These are phyloP conservation scores for Apostasia ramifera DNA, from an alignment of 106 monocot genomes.

Conservation along the genomic window DNA sequence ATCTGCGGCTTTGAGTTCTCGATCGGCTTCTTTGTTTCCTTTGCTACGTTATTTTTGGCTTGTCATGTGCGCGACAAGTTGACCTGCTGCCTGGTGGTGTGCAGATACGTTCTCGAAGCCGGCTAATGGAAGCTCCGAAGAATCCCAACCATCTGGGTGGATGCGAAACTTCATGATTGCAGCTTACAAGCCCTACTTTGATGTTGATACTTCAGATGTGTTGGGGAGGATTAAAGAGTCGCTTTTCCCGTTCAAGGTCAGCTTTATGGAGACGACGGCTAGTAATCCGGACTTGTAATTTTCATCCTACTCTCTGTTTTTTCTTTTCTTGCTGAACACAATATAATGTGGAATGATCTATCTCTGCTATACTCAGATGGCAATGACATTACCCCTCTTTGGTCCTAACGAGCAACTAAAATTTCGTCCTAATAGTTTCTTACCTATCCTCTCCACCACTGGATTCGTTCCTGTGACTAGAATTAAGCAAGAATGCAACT, in stretches of 20 bases:
- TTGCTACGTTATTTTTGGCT: constrained; percentile 1
- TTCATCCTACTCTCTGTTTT: background rate
- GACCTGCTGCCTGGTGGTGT: background rate
- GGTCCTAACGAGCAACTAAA: no score
- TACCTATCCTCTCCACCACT: no score
- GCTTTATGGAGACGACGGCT: constrained; percentile 59
- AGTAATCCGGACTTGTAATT: constrained; percentile 69
- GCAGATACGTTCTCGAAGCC: constrained; percentile 74
- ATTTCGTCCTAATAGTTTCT: no score
- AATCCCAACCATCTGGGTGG: constrained; percentile 43
- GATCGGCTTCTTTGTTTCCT: background rate
- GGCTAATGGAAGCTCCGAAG: constrained; percentile 20
- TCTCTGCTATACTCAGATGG: background rate
- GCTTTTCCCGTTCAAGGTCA: constrained; percentile 51
- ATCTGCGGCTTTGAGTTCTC: background rate
- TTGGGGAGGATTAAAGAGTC: constrained; percentile 70
- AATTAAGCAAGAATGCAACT: no score
- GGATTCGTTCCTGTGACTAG: no score
- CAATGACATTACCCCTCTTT: no score
- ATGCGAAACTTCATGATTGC: constrained; percentile 38
- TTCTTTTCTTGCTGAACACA: no score
- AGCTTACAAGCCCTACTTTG: constrained; percentile 67
- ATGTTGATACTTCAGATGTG: constrained; percentile 70
- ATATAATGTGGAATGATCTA: background rate
- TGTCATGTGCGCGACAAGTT: background rate